These are phyloP conservation scores for Yamadazyma buinensis DNA, from an alignment of 1,139 yeast genomes.

Conservation along the genomic window DNA sequence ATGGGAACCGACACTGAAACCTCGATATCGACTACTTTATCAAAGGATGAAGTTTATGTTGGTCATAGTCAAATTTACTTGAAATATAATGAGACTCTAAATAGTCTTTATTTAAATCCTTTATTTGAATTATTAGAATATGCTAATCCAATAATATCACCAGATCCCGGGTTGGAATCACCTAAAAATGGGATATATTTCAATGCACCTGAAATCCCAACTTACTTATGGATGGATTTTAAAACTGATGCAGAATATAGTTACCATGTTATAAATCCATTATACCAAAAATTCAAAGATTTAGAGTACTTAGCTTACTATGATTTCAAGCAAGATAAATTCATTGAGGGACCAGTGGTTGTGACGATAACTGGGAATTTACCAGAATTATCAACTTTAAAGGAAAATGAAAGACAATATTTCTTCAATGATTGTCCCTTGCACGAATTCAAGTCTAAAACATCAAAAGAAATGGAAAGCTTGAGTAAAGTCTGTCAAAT, in stretches of 20 bases:
- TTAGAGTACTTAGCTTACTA: conserved; percentile 31
- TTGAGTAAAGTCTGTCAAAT: conserved; percentile 27
- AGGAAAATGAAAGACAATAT: conserved; percentile 26
- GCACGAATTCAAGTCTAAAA: conserved; percentile 16
- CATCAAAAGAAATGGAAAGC: conserved; percentile 16
- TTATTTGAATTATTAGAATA: conserved; percentile 44
- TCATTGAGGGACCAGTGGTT: conserved; percentile 33
- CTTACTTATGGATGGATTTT: conserved; percentile 42
- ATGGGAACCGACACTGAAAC: conserved; percentile 5
- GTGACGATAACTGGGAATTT: conserved; percentile 41
- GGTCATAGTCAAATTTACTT: conserved; percentile 60
- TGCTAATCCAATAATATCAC: conserved; percentile 30
- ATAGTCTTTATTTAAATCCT: conserved; percentile 52
- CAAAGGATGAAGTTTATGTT: conserved; percentile 48
- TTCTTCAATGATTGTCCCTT: conserved; percentile 40
- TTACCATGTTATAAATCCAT: conserved; percentile 26
- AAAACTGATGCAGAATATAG: conserved; percentile 35
- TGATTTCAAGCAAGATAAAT: conserved; percentile 21
- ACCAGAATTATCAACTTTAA: conserved; percentile 27
- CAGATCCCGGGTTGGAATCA: conserved; percentile 3
- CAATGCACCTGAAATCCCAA: conserved; percentile 36
- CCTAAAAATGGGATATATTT: conserved; percentile 31
- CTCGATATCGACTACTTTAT: conserved; percentile 19
- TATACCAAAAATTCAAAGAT: conserved; percentile 31
- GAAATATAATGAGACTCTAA: conserved; percentile 41